Conservation (phyloP, 78 protist genomes). For the Cyanophora paradoxa region DNA sequence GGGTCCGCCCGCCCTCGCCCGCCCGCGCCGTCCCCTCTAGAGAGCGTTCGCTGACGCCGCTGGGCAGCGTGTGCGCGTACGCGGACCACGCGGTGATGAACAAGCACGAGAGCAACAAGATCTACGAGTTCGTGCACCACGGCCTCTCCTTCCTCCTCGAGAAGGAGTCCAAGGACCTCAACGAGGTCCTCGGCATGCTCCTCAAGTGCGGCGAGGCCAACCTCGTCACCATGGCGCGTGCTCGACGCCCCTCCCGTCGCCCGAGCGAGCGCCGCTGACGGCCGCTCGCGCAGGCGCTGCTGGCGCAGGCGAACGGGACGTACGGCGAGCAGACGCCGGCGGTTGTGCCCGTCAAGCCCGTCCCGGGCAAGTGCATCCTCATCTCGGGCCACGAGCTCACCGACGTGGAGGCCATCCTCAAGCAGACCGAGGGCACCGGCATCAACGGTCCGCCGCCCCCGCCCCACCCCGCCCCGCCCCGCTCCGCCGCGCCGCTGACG, state of each 20-base stretch:
- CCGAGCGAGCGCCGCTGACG: neutral
- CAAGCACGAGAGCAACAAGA: neutral
- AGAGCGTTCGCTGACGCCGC: neutral
- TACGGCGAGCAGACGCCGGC: slow-evolving; percentile 48
- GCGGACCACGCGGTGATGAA: slow-evolving; percentile 30
- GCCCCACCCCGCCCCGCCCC: too few relatives aligned
- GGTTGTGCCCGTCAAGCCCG: slow-evolving; percentile 19
- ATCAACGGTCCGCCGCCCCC: too few relatives aligned
- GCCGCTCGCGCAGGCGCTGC: neutral
- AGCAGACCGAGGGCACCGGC: slow-evolving; percentile 47
- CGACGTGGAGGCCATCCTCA: slow-evolving; percentile 40
- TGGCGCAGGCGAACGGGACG: neutral
- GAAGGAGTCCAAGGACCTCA: neutral
- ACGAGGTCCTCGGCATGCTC: neutral
- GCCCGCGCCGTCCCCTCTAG: neutral
- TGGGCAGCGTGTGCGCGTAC: too few relatives aligned
- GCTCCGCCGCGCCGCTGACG: too few relatives aligned
- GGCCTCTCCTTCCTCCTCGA: slow-evolving; percentile 21
- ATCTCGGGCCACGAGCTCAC: slow-evolving; percentile 68
- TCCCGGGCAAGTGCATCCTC: slow-evolving; percentile 48
- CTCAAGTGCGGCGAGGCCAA: slow-evolving; percentile 50
- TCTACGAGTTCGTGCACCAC: slow-evolving; percentile 9
- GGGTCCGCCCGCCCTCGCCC: slow-evolving; percentile 56
- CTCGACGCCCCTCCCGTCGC: slow-evolving; percentile 36
- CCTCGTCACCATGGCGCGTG: slow-evolving; percentile 29